Base-by-base conservation (phyloP, 208 protist species). In the Crithidia acanthocephali region DNA sequence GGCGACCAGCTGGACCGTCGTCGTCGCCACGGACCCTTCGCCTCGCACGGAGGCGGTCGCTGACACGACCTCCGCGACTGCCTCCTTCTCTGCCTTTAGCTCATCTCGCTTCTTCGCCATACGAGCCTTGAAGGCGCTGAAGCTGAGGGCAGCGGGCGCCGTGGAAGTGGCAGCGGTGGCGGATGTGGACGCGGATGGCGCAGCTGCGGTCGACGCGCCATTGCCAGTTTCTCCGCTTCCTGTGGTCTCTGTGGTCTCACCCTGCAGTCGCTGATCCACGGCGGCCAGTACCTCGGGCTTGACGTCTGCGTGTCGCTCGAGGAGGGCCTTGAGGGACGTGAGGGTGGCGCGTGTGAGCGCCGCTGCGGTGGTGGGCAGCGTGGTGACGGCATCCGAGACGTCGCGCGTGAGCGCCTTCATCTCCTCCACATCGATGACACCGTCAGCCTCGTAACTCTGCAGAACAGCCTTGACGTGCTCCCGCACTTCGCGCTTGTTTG, bases 401-500 rank as follows among this genome's bases (percentile, higher is more conserved):
- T 74, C 74, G 22, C 81, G 83, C 13, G 87, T 78, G 1, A 94
- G 70, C 5, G 42, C 32, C 62, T 85, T 88, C 23, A 92, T 67
- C 33, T 92, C 86, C 69, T 90, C 86, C n/a, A 75, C 57, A 53
- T 92, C 86, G 52, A 94, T 85, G 52, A 78, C 35, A 44, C 74
- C 68, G 1, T 74, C 79, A 20, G 82, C 77, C 9, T 85, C 77
- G 61, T 81, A 83, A 25, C 66, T 20, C 63, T 91, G 76, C 11
- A 94, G 83, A 8, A 80, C 35, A 4, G 66, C 48, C 72, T 90
- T 91, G 22, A 84, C 73, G 30, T 76, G 74, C 62, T 92, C 79
- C n/a, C 85, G 89, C 59, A 92, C 89, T 28, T 92, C 89, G 16
- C 89, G 84, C 50, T 92, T 91, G 69, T 81, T 91, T 0, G 67